Evolutionary conservation across 2,329 filamentous ascomycete genomes (phyloP).

Genomic region (Myriosclerotinia duriaeana): DNA sequence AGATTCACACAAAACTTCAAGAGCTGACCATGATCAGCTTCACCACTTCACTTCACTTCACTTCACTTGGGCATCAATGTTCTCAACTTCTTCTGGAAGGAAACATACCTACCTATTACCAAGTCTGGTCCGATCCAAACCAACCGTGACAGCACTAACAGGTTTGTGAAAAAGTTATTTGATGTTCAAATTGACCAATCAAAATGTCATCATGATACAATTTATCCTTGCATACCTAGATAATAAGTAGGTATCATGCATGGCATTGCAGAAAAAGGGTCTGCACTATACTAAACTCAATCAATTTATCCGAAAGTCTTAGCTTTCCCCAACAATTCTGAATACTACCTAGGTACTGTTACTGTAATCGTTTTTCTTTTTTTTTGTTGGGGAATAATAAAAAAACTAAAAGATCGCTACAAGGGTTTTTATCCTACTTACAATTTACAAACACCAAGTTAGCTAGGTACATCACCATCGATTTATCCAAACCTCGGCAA

Average conservation of each 20-base stretch:
- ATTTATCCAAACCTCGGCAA: not conserved
- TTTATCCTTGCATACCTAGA: not conserved
- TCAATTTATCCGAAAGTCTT: not conserved
- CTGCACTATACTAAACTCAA: not conserved
- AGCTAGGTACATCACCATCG: not conserved
- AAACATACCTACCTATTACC: not conserved
- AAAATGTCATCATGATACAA: not conserved
- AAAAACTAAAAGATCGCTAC: constrained; percentile 17
- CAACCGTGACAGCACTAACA: too few species aligned
- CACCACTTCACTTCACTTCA: too few species aligned
- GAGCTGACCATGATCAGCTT: not conserved
- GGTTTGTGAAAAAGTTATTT: not conserved
- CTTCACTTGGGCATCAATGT: not conserved
- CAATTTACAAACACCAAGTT: too few species aligned
- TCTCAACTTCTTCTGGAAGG: too few species aligned
- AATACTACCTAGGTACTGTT: too few species aligned
- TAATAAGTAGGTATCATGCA: too few species aligned
- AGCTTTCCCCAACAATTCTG: constrained; percentile 23
- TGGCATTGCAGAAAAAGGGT: constrained; percentile 15
- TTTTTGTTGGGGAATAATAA: constrained; percentile 22
- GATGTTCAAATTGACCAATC: constrained; percentile 21
- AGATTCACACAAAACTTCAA: too few species aligned
- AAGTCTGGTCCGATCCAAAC: too few species aligned
- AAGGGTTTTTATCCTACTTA: not conserved
- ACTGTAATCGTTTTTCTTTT: not conserved